Evolutionary conservation across 2,329 filamentous ascomycete genomes (phyloP).

Genomic region (Albifimbria verrucaria): DNA sequence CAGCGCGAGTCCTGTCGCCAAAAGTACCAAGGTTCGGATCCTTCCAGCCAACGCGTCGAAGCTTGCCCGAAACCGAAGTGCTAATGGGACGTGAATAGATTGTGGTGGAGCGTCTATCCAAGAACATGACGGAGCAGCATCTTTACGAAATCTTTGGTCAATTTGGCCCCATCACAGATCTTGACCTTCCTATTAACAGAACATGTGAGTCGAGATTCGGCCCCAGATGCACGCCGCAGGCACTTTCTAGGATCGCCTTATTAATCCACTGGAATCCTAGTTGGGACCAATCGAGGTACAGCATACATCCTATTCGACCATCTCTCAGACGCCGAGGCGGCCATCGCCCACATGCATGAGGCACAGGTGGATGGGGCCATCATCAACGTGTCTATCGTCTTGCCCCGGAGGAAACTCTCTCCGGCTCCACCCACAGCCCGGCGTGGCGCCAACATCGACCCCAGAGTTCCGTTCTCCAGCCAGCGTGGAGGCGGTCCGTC

Average conservation of each 20-base stretch:
- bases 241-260: constrained; percentile 12
- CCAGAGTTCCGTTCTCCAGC: constrained; percentile 32
- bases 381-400: constrained; percentile 84
- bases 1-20: constrained; percentile 34
- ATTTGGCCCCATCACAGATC: constrained; percentile 80
- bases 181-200: constrained; percentile 87
- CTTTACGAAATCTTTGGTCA: constrained; percentile 87
- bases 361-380: constrained; percentile 83
- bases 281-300: constrained; percentile 85
- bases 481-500: constrained; percentile 28
- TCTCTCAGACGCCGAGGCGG: constrained; percentile 76
- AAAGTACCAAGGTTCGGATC: constrained; percentile 50
- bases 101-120: constrained; percentile 92
- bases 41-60: background rate
- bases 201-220: constrained; percentile 58
- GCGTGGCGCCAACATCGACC: constrained; percentile 57
- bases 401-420: constrained; percentile 80
- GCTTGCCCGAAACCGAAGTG: background rate
- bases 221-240: background rate
- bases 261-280: constrained; percentile 37
- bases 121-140: constrained; percentile 88
- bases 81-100: constrained; percentile 56
- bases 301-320: constrained; percentile 85
- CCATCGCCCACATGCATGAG: constrained; percentile 97
- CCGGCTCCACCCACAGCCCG: constrained; percentile 71